A percentile compares a stretch with the other conserved stretches of the same genome.
These are phyloP conservation scores for Ricinus communis DNA, from an alignment of 345 rosid genomes.

Conservation along the genomic window DNA sequence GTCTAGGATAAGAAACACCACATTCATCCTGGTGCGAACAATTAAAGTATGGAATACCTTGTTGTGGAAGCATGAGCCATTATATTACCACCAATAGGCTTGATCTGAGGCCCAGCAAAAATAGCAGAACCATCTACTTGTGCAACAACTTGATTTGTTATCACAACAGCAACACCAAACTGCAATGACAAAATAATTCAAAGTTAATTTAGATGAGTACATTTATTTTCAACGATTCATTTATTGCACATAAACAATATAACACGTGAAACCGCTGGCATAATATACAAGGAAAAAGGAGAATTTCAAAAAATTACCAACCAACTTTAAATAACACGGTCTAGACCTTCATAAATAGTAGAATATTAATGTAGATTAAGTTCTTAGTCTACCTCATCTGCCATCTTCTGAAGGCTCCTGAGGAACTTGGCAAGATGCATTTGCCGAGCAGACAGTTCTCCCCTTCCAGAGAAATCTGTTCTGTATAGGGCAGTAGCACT, in stretches of 20 bases:
- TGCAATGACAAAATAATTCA: slow-evolving; percentile 27
- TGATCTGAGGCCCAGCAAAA: slow-evolving; percentile 96
- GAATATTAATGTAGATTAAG: background rate
- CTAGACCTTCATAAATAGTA: background rate
- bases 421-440: slow-evolving; percentile 99
- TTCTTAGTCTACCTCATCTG: slow-evolving; percentile 68
- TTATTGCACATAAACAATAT: background rate
- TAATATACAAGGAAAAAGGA: background rate
- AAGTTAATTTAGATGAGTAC: background rate
- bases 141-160: slow-evolving; percentile 95
- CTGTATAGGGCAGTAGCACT: slow-evolving; percentile 93
- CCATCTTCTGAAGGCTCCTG: slow-evolving; percentile 91
- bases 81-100: slow-evolving; percentile 95
- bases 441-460: slow-evolving; percentile 93
- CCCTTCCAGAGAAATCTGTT: slow-evolving; percentile 94
- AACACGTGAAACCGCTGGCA: too few relatives aligned
- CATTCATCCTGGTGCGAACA: too few relatives aligned
- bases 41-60: slow-evolving; percentile 49
- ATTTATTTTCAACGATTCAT: background rate
- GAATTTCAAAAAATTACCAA: background rate
- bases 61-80: slow-evolving; percentile 99
- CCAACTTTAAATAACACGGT: slow-evolving; percentile 1
- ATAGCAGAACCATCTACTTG: slow-evolving; percentile 98
- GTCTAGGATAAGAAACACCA: too few relatives aligned
- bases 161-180: slow-evolving; percentile 96